These are phyloP conservation scores for Orobanche coerulescens DNA, from an alignment of 257 asterid genomes.

Conservation along the genomic window DNA sequence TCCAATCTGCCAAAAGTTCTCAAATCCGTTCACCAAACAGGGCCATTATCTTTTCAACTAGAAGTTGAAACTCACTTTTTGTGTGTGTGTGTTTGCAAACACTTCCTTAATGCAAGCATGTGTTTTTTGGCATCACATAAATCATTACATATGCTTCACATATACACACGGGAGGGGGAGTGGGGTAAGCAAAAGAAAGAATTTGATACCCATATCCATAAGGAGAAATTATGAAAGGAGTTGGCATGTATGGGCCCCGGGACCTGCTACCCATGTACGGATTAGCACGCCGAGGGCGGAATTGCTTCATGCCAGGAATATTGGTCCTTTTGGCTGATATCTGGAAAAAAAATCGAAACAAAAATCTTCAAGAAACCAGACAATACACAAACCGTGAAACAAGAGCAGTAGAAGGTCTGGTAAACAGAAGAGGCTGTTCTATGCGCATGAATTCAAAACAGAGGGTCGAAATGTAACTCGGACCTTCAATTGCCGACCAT, in stretches of 20 bases:
- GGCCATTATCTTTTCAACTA: too few species aligned
- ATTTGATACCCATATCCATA: slow-evolving; percentile 45
- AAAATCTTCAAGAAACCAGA: not conserved
- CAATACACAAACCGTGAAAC: not conserved
- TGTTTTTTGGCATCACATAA: not conserved
- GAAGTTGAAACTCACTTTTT: too few species aligned
- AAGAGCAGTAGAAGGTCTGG: not conserved
- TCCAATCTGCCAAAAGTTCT: too few species aligned
- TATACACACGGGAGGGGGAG: not conserved
- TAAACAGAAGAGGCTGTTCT: not conserved
- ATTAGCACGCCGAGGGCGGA: slow-evolving; percentile 43
- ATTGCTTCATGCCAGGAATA: slow-evolving; percentile 61
- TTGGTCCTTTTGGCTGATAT: slow-evolving; percentile 60
- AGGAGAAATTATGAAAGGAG: slow-evolving; percentile 37
- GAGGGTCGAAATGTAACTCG: not conserved
- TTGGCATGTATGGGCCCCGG: slow-evolving; percentile 33
- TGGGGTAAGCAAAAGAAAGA: not conserved
- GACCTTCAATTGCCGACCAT: slow-evolving; percentile 65
- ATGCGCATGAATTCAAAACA: not conserved
- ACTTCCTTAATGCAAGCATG: not conserved
- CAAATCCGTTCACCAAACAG: too few species aligned
- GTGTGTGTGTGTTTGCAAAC: not conserved
- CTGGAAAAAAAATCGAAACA: slow-evolving; percentile 18
- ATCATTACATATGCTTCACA: not conserved
- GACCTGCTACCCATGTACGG: slow-evolving; percentile 34